These are phyloP conservation scores for Clonostachys byssicola DNA, from an alignment of 2,329 filamentous ascomycete genomes.

Conservation along the genomic window DNA sequence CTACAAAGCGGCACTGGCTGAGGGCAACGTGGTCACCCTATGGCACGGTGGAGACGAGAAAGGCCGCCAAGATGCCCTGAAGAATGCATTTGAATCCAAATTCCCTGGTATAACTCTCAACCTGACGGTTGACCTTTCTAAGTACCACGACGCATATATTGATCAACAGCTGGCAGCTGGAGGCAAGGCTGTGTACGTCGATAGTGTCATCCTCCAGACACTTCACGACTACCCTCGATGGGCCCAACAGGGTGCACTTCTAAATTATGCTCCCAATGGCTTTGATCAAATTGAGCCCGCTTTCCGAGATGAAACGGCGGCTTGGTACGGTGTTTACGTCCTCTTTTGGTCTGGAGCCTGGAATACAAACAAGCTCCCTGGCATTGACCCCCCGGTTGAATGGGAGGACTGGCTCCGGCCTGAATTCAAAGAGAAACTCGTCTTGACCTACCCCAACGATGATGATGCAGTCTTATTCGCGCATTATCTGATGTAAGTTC, in stretches of 20 bases:
- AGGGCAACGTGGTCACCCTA: slow-evolving; percentile 37
- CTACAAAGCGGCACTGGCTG: slow-evolving; percentile 77
- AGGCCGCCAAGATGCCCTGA: slow-evolving; percentile 29
- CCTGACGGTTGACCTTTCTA: slow-evolving; percentile 49
- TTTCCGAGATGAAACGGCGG: slow-evolving; percentile 36
- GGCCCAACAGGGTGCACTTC: slow-evolving; percentile 37
- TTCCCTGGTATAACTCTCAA: slow-evolving; percentile 50
- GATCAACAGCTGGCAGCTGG: slow-evolving; percentile 34
- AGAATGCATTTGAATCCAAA: slow-evolving; percentile 33
- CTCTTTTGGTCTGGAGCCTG: slow-evolving; percentile 28
- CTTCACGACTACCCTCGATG: slow-evolving; percentile 47
- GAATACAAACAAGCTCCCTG: slow-evolving; percentile 25
- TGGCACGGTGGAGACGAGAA: slow-evolving; percentile 45
- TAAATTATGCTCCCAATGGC: slow-evolving; percentile 42
- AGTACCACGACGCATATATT: slow-evolving; percentile 44
- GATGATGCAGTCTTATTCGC: slow-evolving; percentile 51
- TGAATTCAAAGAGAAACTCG: slow-evolving; percentile 47
- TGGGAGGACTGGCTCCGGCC: slow-evolving; percentile 40
- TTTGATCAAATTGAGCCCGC: slow-evolving; percentile 35
- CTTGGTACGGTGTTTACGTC: slow-evolving; percentile 34
- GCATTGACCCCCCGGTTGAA: slow-evolving; percentile 23
- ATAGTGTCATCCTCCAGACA: slow-evolving; percentile 44
- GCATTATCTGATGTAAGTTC: slow-evolving; percentile 40
- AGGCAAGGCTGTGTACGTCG: slow-evolving; percentile 28
- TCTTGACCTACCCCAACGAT: slow-evolving; percentile 52